These are phyloP conservation scores for Trichoderma sp. DNA, from an alignment of 2,329 filamentous ascomycete species.

Conservation along the genomic window DNA sequence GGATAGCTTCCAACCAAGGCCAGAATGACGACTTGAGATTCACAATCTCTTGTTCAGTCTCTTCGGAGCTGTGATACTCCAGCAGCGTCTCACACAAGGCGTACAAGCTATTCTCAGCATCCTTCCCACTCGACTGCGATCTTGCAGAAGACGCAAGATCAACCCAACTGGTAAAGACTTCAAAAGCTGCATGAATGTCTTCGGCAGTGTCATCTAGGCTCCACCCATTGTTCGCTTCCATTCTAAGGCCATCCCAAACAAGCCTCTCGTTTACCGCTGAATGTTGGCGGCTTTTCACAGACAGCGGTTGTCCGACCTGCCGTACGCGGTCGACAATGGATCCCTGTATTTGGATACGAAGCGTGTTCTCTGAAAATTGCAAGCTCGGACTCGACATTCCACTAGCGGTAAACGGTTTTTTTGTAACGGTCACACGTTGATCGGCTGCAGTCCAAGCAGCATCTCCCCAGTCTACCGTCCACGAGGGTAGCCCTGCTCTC, in stretches of 20 bases:
- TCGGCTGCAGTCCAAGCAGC: background rate
- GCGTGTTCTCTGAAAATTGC: background rate
- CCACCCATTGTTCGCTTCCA: background rate
- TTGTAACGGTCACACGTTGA: background rate
- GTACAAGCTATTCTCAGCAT: background rate
- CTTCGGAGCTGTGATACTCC: background rate
- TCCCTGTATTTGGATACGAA: conserved; percentile 5
- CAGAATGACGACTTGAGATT: background rate
- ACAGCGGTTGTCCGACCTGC: background rate
- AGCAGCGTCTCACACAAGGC: background rate
- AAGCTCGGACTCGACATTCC: background rate
- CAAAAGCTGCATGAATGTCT: background rate
- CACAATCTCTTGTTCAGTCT: background rate
- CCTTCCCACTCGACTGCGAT: background rate
- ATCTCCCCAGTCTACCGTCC: background rate
- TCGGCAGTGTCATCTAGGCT: background rate
- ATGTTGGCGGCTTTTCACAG: background rate
- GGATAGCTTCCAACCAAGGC: background rate
- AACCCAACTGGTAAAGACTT: background rate
- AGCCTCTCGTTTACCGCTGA: background rate
- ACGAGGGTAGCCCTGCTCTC: background rate
- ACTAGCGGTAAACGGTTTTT: background rate
- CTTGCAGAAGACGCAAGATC: background rate
- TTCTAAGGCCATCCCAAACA: background rate
- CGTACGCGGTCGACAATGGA: background rate